Conservation (phyloP, 78 protist genomes). For the Chrysochromulina parva region DNA sequence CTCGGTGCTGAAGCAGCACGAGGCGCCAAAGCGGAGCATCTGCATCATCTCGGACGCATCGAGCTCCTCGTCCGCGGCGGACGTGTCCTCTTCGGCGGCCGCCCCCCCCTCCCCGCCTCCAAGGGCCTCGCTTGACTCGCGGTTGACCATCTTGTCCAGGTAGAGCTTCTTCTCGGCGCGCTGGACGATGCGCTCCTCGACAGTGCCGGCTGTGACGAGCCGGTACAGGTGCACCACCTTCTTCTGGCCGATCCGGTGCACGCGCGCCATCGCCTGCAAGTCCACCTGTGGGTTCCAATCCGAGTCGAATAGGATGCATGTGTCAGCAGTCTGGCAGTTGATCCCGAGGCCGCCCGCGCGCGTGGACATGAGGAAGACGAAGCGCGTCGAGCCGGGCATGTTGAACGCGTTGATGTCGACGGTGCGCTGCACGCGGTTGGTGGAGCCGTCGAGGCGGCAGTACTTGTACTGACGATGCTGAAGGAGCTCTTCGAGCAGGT, state of each 20-base stretch:
- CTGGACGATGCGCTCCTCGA: constrained; percentile 95
- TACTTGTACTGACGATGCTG: constrained; percentile 28
- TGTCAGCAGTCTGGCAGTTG: constrained; percentile 93
- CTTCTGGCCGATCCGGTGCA: constrained; percentile 91
- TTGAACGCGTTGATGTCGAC: constrained; percentile 83
- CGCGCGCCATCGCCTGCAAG: constrained; percentile 60
- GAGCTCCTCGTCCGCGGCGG: background rate
- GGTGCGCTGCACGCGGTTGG: constrained; percentile 79
- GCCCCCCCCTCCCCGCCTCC: no score
- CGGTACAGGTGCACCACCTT: constrained; percentile 55
- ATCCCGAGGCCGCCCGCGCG: constrained; percentile 97
- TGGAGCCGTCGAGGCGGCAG: constrained; percentile 84
- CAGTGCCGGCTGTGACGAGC: constrained; percentile 55
- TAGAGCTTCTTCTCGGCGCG: constrained; percentile 88
- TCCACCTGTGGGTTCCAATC: constrained; percentile 94
- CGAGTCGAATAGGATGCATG: constrained; percentile 89
- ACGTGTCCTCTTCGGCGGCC: no score
- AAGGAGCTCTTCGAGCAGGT: constrained; percentile 77
- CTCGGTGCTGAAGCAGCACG: background rate
- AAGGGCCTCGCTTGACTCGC: no score
- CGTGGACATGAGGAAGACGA: constrained; percentile 82
- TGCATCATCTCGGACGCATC: background rate
- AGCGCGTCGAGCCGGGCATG: constrained; percentile 56
- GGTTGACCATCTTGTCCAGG: constrained; percentile 67
- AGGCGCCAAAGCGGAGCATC: background rate